A percentile compares a stretch with the other conserved stretches of the same genome.
Evolutionary conservation across 2,329 filamentous ascomycete species (phyloP).

Genomic region (Raffaelea arxii): DNA sequence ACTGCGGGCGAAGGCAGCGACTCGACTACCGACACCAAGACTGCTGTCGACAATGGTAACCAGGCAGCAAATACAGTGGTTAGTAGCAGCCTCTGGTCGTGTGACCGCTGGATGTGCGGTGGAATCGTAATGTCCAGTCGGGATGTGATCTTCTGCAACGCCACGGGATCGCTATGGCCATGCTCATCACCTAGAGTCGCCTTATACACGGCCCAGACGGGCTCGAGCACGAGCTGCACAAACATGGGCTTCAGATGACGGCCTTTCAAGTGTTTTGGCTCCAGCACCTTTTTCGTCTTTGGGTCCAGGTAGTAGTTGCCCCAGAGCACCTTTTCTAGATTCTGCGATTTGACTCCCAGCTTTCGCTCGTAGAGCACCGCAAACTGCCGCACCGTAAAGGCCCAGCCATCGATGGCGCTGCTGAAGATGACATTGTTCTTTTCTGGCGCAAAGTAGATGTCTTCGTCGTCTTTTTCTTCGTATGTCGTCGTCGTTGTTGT

Average conservation of each 20-base stretch:
- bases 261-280: conserved; percentile 86
- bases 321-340: conserved; percentile 92
- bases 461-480: conserved; percentile 88
- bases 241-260: conserved; percentile 92
- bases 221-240: conserved; percentile 89
- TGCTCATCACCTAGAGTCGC: conserved; percentile 76
- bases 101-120: conserved; percentile 72
- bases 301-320: conserved; percentile 94
- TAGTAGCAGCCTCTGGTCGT: conserved; percentile 74
- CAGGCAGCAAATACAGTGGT: conserved; percentile 81
- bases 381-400: conserved; percentile 92
- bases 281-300: conserved; percentile 89
- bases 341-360: conserved; percentile 78
- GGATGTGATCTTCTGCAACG: conserved; percentile 92
- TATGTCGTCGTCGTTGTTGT: conserved; percentile 55
- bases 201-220: conserved; percentile 91
- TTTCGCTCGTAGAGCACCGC: conserved; percentile 93
- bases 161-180: conserved; percentile 69
- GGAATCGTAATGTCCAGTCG: conserved; percentile 77
- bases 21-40: conserved; percentile 90
- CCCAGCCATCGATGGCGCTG: conserved; percentile 98
- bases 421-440: conserved; percentile 99
- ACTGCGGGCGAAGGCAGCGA: conserved; percentile 74
- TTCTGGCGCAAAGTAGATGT: conserved; percentile 95
- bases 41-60: conserved; percentile 84